Base-by-base conservation (phyloP, 1,139 yeast genomes). In the Protomyces arabidopsidicola region DNA sequence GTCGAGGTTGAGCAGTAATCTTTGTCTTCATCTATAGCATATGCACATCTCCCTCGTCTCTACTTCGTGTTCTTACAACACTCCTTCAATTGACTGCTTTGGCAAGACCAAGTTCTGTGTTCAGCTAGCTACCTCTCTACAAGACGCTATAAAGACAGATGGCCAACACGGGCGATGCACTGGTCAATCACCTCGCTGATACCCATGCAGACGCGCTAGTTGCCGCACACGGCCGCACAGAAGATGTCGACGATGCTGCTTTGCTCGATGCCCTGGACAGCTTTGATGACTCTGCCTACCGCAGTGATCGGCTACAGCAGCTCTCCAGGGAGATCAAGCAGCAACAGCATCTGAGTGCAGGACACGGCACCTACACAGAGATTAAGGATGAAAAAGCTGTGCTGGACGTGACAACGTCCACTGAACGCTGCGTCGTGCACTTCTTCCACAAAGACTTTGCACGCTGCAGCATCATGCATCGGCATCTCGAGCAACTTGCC, bases 231-330 rank as follows among this genome's bases (percentile, higher is more conserved):
- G 22, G 22, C 12, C 38, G 55, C 10, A 39, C 38, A 9, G 62
- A 39, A 35, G 64, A 60, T 35, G 42, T 50, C 8, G 63, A 57
- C 34, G 66, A 65, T 38, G 65, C 50, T 16, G 65, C 53, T 22
- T 52, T 62, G 4, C 50, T 58, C 36, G 63, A 60, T 38, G 59
- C 31, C 10, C 48, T 60, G 20, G 63, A 60, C n/a, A 35, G 35
- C 24, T 45, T 45, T 18, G 52, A 55, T 38, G 76, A 88, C 67
- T 91, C 87, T 73, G 90, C 87, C 42, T 89, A 89, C 72, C 79
- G 97, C 72, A 82, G 84, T 67, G 75, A 79, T 34, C 95, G 91
- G 68, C 81, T 88, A 63, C 73, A 77, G 10, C 84, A 85, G 60
- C 80, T 89, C 76, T 79, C 82, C 67, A 77, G 66, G 68, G 79